A percentile compares a stretch with the other conserved stretches of the same genome.
Evolutionary conservation across 2,329 filamentous ascomycete species (phyloP).

Genomic region (Herpotrichia juniperi): DNA sequence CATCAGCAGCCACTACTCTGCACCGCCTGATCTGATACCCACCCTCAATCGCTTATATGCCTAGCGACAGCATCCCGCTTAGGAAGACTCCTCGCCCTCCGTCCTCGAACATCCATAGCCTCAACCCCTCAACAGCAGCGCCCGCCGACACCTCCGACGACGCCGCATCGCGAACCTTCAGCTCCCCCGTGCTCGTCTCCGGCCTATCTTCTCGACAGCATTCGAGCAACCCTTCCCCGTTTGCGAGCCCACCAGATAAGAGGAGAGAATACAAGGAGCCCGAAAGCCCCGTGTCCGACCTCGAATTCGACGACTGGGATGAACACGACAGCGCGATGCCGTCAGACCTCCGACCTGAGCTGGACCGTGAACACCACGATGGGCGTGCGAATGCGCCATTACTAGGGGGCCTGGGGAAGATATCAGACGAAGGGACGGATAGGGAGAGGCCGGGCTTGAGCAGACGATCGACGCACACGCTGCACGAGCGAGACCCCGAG

Average conservation of each 20-base stretch:
- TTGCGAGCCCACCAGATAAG: conserved; percentile 20
- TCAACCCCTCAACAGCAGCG: conserved; percentile 1
- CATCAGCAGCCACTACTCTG: conserved; percentile 24
- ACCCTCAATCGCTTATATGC: conserved; percentile 39
- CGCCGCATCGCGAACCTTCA: conserved; percentile 15
- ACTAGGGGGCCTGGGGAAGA: conserved; percentile 47
- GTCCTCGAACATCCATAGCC: conserved; percentile 22
- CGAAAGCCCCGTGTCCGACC: conserved; percentile 31
- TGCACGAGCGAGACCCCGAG: conserved; percentile 80
- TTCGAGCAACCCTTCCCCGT: conserved; percentile 32
- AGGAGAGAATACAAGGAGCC: conserved; percentile 20
- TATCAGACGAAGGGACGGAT: conserved; percentile 47
- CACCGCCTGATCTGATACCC: conserved; percentile 13
- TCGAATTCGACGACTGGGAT: conserved; percentile 54
- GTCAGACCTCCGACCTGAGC: conserved; percentile 54
- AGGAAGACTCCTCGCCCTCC: conserved; percentile 29
- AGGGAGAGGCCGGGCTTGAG: conserved; percentile 50
- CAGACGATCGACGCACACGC: conserved; percentile 67
- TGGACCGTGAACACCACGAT: conserved; percentile 44
- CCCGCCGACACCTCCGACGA: conserved; percentile 5
- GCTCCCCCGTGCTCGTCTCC: conserved; percentile 31
- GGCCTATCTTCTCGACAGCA: conserved; percentile 24
- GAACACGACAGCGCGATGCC: conserved; percentile 54
- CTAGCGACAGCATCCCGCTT: conserved; percentile 41
- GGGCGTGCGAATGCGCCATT: conserved; percentile 59